phyloP scores from a whole-genome alignment of 177 flowering plant genomes.

The Vitis hybrid region DNA sequence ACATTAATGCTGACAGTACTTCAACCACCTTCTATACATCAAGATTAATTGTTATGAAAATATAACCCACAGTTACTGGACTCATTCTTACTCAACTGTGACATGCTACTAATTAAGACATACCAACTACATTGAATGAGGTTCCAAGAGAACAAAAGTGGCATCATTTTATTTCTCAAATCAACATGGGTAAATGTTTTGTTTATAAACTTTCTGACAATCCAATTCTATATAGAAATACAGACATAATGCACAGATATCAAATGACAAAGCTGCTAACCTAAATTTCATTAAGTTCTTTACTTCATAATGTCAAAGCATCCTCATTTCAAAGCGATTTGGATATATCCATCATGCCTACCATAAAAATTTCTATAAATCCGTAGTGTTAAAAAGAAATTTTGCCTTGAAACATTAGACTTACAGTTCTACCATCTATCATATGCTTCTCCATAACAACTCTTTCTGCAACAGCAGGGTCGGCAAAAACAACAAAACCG shows the following conservation, averaged over 20 bases:
- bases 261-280: neutral
- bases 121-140: neutral
- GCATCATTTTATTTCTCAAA: neutral
- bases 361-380: neutral
- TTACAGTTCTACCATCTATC: conserved; percentile 65
- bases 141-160: neutral
- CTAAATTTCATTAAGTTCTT: neutral
- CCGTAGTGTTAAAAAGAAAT: neutral
- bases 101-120: neutral
- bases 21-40: neutral
- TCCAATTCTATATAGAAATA: no score
- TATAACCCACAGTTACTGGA: neutral
- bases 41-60: neutral
- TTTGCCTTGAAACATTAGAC: conserved; percentile 11
- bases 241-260: neutral
- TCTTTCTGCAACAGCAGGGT: conserved; percentile 51
- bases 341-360: no score
- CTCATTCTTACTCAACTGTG: neutral
- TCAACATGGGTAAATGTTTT: neutral
- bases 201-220: neutral
- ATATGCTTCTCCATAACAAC: conserved; percentile 57
- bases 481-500: conserved; percentile 62
- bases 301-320: neutral
- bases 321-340: neutral
- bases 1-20: neutral